Conservation (phyloP, 2,329 filamentous ascomycete species). For the Mycosphaerella sp. region DNA sequence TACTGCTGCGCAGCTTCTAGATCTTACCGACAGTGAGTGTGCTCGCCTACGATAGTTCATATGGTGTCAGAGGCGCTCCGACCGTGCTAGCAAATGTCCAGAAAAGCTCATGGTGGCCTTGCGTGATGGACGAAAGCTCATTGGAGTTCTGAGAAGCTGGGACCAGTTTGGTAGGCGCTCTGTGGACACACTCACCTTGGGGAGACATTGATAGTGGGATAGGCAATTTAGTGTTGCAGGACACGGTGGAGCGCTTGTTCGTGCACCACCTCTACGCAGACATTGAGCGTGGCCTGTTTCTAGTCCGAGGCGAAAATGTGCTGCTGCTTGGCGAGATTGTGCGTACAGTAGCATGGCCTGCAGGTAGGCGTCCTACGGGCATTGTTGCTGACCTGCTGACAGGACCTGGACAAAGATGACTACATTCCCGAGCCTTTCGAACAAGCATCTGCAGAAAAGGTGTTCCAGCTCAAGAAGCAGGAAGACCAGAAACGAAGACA, state of each 20-base stretch:
- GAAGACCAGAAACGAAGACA: conserved; percentile 63
- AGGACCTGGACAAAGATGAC: conserved; percentile 92
- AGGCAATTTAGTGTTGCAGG: conserved; percentile 94
- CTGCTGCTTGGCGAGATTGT: conserved; percentile 85
- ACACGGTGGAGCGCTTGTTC: conserved; percentile 85
- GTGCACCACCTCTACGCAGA: conserved; percentile 72
- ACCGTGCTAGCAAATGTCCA: conserved; percentile 39
- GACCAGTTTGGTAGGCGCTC: conserved; percentile 78
- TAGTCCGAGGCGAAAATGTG: conserved; percentile 96
- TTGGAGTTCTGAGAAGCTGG: conserved; percentile 89
- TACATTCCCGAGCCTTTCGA: conserved; percentile 66
- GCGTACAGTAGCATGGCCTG: conserved; percentile 22
- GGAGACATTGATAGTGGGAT: conserved; percentile 10
- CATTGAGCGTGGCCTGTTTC: conserved; percentile 75
- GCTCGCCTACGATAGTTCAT: conserved; percentile 29
- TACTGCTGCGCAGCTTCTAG: conserved; percentile 88
- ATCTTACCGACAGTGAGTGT: conserved; percentile 85
- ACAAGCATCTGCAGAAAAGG: conserved; percentile 60
- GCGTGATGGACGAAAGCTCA: conserved; percentile 87
- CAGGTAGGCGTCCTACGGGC: neutral
- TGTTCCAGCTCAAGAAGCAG: conserved; percentile 67
- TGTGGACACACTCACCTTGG: neutral
- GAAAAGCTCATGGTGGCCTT: conserved; percentile 92
- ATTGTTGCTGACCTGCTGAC: conserved; percentile 7
- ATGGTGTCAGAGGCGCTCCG: neutral